Conservation (phyloP, 306 rosid species). For the Erythrophleum fordii region DNA sequence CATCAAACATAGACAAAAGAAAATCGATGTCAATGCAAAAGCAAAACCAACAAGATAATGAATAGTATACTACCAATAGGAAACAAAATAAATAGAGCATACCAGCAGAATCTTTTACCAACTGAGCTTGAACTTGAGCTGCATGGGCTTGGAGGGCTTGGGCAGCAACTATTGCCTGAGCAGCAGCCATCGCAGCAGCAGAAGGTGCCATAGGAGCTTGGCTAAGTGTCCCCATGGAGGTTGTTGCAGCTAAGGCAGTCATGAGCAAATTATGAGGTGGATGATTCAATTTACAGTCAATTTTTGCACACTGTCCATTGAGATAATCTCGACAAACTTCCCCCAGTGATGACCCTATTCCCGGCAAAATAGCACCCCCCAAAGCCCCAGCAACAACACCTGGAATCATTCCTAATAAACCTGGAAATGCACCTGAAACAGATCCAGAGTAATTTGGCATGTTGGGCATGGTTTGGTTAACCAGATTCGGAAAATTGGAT, state of each 20-base stretch:
- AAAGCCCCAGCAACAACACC: slow-evolving; percentile 91
- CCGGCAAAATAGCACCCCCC: slow-evolving; percentile 97
- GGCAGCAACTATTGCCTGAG: slow-evolving; percentile 99
- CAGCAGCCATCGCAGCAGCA: slow-evolving; percentile 99
- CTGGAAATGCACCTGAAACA: slow-evolving; percentile 98
- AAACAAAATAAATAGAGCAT: slow-evolving; percentile 39
- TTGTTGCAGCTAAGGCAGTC: slow-evolving; percentile 97
- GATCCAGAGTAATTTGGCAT: slow-evolving; percentile 99
- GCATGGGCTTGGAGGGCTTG: slow-evolving; percentile 99
- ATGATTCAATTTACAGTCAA: slow-evolving; percentile 92
- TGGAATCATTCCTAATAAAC: slow-evolving; percentile 95
- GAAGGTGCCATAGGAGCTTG: slow-evolving; percentile 99
- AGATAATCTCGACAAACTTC: slow-evolving; percentile 97
- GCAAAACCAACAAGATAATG: slow-evolving; percentile 23
- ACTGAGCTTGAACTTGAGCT: slow-evolving; percentile 90
- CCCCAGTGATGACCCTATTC: slow-evolving; percentile 93
- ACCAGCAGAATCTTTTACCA: slow-evolving; percentile 85
- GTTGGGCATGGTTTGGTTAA: slow-evolving; percentile 98
- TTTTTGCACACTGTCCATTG: slow-evolving; percentile 90
- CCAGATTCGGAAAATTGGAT: slow-evolving; percentile 77
- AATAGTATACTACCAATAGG: background rate
- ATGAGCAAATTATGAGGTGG: slow-evolving; percentile 95
- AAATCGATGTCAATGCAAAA: background rate
- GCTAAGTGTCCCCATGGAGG: slow-evolving; percentile 87
- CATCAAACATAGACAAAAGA: background rate